These are phyloP conservation scores for Pseudocercospora eumusae DNA, from an alignment of 2,329 filamentous ascomycete species.

Conservation along the genomic window DNA sequence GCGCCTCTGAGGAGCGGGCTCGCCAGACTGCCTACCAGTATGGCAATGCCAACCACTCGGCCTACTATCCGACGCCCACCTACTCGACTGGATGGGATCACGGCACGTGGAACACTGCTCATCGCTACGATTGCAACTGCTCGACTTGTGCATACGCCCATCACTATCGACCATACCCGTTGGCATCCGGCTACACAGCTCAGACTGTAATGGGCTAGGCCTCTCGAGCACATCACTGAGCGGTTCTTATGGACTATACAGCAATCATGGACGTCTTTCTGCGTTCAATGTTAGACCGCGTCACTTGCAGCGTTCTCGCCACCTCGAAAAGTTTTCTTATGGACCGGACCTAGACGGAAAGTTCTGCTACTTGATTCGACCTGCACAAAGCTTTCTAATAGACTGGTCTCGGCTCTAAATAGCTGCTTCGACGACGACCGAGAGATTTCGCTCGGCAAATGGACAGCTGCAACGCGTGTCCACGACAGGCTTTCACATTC, in stretches of 20 bases:
- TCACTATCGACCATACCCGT: conserved; percentile 40
- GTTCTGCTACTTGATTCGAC: conserved; percentile 2
- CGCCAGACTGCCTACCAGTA: conserved; percentile 37
- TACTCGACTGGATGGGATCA: conserved; percentile 41
- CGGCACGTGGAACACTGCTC: conserved; percentile 36
- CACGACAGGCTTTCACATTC: not conserved
- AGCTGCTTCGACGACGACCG: not conserved
- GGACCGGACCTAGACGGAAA: conserved; percentile 6
- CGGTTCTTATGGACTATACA: not conserved
- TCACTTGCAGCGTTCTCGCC: conserved; percentile 10
- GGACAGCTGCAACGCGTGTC: not conserved
- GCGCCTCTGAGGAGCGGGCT: conserved; percentile 38
- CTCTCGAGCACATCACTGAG: not conserved
- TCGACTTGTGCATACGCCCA: conserved; percentile 39
- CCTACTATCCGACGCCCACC: conserved; percentile 35
- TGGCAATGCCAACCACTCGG: conserved; percentile 30
- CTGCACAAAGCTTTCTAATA: conserved; percentile 12
- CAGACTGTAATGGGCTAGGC: conserved; percentile 42
- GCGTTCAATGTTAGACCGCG: not conserved
- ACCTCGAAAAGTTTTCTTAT: conserved; percentile 9
- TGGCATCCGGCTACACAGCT: conserved; percentile 37
- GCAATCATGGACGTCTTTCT: conserved; percentile 2
- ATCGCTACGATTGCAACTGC: conserved; percentile 42
- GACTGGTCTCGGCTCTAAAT: conserved; percentile 1
- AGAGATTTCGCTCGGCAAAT: not conserved